Conservation (phyloP, 2,329 filamentous ascomycete genomes). For the Xylaria sp. region DNA sequence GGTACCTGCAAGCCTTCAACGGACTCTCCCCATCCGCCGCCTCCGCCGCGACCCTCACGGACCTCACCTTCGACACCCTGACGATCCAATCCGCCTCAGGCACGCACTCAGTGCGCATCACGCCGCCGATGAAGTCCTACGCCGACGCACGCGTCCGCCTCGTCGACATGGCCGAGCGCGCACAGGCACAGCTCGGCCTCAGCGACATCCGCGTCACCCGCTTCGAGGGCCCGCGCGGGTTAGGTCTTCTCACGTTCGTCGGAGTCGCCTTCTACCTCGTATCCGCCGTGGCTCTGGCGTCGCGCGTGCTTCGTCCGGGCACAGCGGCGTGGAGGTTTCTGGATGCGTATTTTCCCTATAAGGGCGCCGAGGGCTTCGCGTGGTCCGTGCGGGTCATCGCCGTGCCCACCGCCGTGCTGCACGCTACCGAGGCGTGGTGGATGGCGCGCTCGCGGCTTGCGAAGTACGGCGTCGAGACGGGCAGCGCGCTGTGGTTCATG, state of each 20-base stretch:
- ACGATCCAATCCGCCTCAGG: constrained; percentile 64
- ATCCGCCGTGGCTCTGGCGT: constrained; percentile 59
- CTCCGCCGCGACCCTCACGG: constrained; percentile 63
- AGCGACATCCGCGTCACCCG: constrained; percentile 56
- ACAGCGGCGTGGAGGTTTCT: constrained; percentile 62
- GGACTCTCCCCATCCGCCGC: constrained; percentile 66
- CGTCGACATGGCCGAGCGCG: constrained; percentile 73
- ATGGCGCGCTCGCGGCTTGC: constrained; percentile 61
- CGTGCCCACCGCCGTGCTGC: constrained; percentile 69
- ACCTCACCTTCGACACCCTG: constrained; percentile 73
- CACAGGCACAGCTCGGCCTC: constrained; percentile 69
- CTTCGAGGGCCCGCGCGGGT: constrained; percentile 56
- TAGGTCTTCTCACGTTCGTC: constrained; percentile 65
- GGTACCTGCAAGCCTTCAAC: constrained; percentile 81
- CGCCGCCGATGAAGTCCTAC: constrained; percentile 76
- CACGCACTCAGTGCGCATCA: constrained; percentile 68
- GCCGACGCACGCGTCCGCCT: constrained; percentile 75
- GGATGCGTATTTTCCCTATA: constrained; percentile 61
- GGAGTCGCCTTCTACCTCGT: constrained; percentile 66
- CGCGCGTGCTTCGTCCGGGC: constrained; percentile 63
- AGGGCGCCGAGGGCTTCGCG: constrained; percentile 67
- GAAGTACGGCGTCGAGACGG: constrained; percentile 60
- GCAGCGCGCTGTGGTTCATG: constrained; percentile 62
- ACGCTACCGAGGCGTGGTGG: constrained; percentile 70
- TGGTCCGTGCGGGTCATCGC: constrained; percentile 70